A percentile compares a stretch with the other conserved stretches of the same genome.
Evolutionary conservation across 495 filamentous ascomycete genomes (phyloP).

Genomic region (Cudoniella acicularis): DNA sequence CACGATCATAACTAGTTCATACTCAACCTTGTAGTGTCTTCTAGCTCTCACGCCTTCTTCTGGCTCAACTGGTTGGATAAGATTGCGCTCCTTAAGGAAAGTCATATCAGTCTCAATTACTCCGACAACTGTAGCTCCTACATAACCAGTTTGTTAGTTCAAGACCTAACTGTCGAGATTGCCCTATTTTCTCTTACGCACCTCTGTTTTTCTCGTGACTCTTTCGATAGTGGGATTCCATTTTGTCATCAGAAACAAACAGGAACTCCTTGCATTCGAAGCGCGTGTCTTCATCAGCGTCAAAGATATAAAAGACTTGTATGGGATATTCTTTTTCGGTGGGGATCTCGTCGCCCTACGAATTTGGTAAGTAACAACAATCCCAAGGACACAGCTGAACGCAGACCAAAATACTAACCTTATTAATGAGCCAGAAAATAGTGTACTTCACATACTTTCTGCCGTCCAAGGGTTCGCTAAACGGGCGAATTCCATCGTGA

Average conservation of each 20-base stretch:
- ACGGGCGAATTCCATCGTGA: constrained; percentile 15
- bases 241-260: constrained; percentile 21
- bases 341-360: too few species aligned
- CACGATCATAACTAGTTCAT: constrained; percentile 14
- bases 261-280: constrained; percentile 19
- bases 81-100: constrained; percentile 29
- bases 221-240: constrained; percentile 16
- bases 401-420: constrained; percentile 14
- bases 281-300: background rate
- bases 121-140: constrained; percentile 7
- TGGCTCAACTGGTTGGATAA: background rate
- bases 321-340: constrained; percentile 3
- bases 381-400: too few species aligned
- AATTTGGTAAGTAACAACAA: too few species aligned
- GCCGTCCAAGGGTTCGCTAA: constrained; percentile 8
- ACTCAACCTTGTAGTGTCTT: constrained; percentile 14
- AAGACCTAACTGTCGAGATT: too few species aligned
- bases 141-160: background rate
- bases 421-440: constrained; percentile 21
- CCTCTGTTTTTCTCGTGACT: constrained; percentile 18
- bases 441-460: constrained; percentile 12
- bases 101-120: constrained; percentile 8
- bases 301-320: constrained; percentile 17
- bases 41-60: too few species aligned
- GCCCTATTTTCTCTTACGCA: background rate